Percentiles rank a stretch among this genome's conserved stretches.
Evolutionary conservation across 495 filamentous ascomycete species (phyloP).

Genomic region (Sphaerosporella brunnea): DNA sequence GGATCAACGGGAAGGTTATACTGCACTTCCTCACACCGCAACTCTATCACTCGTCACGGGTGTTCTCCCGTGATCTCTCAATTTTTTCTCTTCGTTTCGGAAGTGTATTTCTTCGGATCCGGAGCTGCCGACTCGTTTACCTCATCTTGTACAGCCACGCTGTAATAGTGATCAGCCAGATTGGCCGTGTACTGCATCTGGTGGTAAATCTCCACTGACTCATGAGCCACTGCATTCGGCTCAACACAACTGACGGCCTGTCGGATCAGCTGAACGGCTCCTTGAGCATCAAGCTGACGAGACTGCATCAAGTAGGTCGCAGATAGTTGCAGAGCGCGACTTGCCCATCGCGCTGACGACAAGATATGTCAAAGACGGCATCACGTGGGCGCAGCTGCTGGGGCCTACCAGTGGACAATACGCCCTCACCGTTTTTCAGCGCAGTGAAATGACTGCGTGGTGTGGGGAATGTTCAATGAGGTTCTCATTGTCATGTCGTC

Average conservation of each 20-base stretch:
- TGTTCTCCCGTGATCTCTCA: conserved; percentile 26
- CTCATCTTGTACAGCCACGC: conserved; percentile 74
- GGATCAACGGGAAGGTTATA: conserved; percentile 16
- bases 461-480: conserved; percentile 59
- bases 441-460: conserved; percentile 69
- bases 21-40: conserved; percentile 39
- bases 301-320: conserved; percentile 70
- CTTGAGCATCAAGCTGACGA: conserved; percentile 35
- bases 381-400: neutral
- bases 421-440: conserved; percentile 45
- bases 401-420: conserved; percentile 58
- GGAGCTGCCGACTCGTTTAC: conserved; percentile 52
- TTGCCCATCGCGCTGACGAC: conserved; percentile 78
- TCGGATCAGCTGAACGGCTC: conserved; percentile 45
- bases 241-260: conserved; percentile 53
- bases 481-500: conserved; percentile 78
- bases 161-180: conserved; percentile 49
- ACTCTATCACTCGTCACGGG: conserved; percentile 26
- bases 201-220: conserved; percentile 71
- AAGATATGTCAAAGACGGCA: neutral
- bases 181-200: conserved; percentile 44
- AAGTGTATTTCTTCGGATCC: conserved; percentile 61
- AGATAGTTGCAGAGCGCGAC: conserved; percentile 69
- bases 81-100: conserved; percentile 46
- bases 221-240: conserved; percentile 77